Conservation (phyloP, 192 early-diverging fungal species). For the Entrophospora sp. region DNA sequence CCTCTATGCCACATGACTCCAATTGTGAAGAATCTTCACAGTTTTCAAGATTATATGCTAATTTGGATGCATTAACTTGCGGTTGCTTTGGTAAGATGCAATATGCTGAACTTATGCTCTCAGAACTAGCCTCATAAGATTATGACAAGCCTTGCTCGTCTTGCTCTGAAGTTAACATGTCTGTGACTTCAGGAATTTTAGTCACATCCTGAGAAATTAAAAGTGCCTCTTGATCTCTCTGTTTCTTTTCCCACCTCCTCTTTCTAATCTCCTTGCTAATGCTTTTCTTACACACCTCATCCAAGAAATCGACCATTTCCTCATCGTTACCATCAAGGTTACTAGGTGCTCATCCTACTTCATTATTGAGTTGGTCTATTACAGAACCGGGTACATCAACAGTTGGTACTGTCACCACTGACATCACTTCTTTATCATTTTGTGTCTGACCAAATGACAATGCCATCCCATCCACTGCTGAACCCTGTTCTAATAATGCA, state of each 20-base stretch:
- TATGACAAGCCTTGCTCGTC: no score
- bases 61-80: slow-evolving; percentile 6
- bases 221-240: not conserved
- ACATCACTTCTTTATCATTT: not conserved
- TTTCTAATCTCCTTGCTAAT: not conserved
- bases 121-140: not conserved
- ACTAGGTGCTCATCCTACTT: no score
- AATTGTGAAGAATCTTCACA: not conserved
- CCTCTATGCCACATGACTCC: no score
- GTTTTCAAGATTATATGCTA: not conserved
- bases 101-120: not conserved
- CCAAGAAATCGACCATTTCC: not conserved
- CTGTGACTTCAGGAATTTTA: no score
- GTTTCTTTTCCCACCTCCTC: not conserved
- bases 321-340: not conserved
- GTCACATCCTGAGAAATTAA: not conserved
- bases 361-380: no score
- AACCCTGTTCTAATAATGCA: not conserved
- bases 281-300: not conserved
- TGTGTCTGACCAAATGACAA: no score
- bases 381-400: not conserved
- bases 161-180: no score
- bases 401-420: not conserved
- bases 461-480: not conserved
- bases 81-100: not conserved